phyloP scores from a whole-genome alignment of 495 filamentous ascomycete genomes.

The Bryoglossum gracile region DNA sequence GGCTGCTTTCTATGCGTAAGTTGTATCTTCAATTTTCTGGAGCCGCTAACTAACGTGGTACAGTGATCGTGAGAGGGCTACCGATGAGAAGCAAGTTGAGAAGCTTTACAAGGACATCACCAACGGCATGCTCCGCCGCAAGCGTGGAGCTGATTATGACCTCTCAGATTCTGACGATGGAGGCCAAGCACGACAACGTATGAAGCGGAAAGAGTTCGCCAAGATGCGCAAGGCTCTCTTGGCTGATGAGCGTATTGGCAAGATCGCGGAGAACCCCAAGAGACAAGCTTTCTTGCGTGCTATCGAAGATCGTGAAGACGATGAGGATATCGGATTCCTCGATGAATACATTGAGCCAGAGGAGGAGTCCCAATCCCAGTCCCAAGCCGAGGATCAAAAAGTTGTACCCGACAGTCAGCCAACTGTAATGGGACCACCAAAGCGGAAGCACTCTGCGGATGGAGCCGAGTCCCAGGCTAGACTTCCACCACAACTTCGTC shows the following conservation, averaged over 20 bases:
- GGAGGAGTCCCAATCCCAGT: constrained; percentile 40
- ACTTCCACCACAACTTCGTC: constrained; percentile 55
- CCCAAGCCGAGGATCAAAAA: constrained; percentile 30
- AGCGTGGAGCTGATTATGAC: constrained; percentile 67
- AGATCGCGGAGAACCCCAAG: constrained; percentile 85
- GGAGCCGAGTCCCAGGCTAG: constrained; percentile 43
- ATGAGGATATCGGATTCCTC: constrained; percentile 73
- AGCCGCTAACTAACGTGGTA: constrained; percentile 28
- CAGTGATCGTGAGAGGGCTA: constrained; percentile 53
- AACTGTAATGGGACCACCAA: constrained; percentile 28
- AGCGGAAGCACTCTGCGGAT: constrained; percentile 49
- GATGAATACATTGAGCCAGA: constrained; percentile 45
- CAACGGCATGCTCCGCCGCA: constrained; percentile 73
- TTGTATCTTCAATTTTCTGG: constrained; percentile 19
- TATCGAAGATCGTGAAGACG: constrained; percentile 75
- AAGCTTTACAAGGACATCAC: constrained; percentile 91
- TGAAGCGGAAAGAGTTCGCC: constrained; percentile 81
- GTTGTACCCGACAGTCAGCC: constrained; percentile 42
- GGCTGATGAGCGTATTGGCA: constrained; percentile 82
- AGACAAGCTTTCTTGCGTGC: constrained; percentile 82
- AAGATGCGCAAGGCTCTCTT: constrained; percentile 87
- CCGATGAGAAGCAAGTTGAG: constrained; percentile 76
- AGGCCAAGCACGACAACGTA: constrained; percentile 62
- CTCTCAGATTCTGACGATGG: constrained; percentile 86
- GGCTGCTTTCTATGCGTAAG: constrained; percentile 85